These are phyloP conservation scores for Grosmannia penicillata DNA, from an alignment of 2,329 filamentous ascomycete genomes.

Conservation along the genomic window DNA sequence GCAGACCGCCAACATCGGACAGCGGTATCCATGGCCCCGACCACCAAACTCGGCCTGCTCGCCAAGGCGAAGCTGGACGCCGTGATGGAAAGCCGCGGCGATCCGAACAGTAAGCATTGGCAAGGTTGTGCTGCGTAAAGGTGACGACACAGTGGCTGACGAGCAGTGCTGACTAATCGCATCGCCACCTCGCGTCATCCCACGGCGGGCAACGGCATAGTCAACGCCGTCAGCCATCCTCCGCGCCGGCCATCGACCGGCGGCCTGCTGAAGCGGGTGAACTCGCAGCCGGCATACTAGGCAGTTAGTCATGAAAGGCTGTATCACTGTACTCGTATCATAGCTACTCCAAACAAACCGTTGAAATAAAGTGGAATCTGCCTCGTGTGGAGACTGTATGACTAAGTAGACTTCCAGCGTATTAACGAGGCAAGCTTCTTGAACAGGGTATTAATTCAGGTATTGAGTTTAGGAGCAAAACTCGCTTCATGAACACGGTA, in stretches of 20 bases:
- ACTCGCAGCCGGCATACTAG: slow-evolving; percentile 6
- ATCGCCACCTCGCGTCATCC: slow-evolving; percentile 3
- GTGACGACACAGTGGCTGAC: background rate
- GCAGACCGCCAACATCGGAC: too few relatives aligned
- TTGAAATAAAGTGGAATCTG: too few relatives aligned
- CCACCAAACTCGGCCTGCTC: background rate
- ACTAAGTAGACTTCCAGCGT: too few relatives aligned
- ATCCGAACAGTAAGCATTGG: background rate
- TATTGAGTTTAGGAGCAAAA: too few relatives aligned
- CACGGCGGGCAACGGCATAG: background rate
- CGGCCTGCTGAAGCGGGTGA: slow-evolving; percentile 4
- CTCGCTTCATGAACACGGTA: too few relatives aligned
- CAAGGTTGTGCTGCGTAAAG: background rate
- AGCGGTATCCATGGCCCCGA: background rate
- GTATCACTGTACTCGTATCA: too few relatives aligned
- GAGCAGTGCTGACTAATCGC: slow-evolving; percentile 1
- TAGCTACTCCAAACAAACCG: too few relatives aligned
- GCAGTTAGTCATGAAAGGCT: too few relatives aligned
- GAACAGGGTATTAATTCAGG: too few relatives aligned
- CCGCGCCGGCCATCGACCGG: slow-evolving; percentile 3
- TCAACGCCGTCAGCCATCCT: slow-evolving; percentile 1
- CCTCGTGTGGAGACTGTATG: too few relatives aligned
- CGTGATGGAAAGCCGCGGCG: slow-evolving; percentile 2
- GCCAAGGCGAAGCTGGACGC: slow-evolving; percentile 6
- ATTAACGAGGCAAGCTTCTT: too few relatives aligned